Evolutionary conservation across 441 rosid genomes (phyloP).

Genomic region (Bruguiera hainesii): DNA sequence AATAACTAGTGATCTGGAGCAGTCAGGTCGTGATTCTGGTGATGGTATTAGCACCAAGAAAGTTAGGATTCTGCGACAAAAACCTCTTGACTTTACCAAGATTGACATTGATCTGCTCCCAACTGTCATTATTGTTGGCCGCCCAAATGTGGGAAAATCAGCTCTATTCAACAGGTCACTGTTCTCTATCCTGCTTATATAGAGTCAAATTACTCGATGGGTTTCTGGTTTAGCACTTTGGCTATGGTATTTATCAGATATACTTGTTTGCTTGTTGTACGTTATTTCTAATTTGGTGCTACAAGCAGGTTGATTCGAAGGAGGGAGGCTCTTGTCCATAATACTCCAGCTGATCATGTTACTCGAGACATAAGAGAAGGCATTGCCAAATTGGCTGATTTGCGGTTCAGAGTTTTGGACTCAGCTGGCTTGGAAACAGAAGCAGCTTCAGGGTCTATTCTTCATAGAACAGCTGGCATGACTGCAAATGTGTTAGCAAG

Average conservation of each 20-base stretch:
- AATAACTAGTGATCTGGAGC: constrained; percentile 9
- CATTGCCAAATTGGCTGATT: constrained; percentile 77
- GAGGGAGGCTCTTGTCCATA: constrained; percentile 90
- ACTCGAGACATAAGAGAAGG: constrained; percentile 93
- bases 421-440: constrained; percentile 96
- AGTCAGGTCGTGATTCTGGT: constrained; percentile 14
- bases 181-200: constrained; percentile 3
- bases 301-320: constrained; percentile 68
- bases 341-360: constrained; percentile 92
- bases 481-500: constrained; percentile 76
- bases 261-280: background rate
- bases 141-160: constrained; percentile 94
- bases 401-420: constrained; percentile 80
- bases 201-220: background rate
- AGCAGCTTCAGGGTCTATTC: constrained; percentile 81
- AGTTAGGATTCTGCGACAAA: constrained; percentile 28
- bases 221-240: background rate
- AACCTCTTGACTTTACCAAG: constrained; percentile 67
- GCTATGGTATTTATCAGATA: too few relatives aligned
- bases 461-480: constrained; percentile 76
- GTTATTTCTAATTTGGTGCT: background rate
- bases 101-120: constrained; percentile 61
- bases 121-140: constrained; percentile 75
- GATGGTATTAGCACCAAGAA: constrained; percentile 20
- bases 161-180: constrained; percentile 86